Evolutionary conservation across 345 rosid genomes (phyloP).

Genomic region (Eucalyptus rudis): DNA sequence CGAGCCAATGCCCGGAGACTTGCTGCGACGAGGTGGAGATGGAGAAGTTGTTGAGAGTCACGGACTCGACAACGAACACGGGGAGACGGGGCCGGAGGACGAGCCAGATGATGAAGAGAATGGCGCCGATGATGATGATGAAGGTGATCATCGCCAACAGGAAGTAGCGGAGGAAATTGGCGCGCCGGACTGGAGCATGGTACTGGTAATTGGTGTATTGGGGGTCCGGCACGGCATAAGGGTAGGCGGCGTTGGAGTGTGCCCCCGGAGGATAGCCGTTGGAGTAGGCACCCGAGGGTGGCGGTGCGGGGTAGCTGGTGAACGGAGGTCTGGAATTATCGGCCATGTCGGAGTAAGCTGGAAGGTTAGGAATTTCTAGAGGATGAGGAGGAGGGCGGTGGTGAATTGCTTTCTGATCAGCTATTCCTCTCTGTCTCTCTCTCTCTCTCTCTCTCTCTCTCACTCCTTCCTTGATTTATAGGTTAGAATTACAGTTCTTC

Average conservation of each 20-base stretch:
- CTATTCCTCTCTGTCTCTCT: neutral
- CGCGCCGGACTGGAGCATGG: constrained; percentile 22
- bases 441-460: neutral
- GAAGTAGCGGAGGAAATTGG: constrained; percentile 32
- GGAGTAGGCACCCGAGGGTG: constrained; percentile 12
- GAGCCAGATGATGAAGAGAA: no score
- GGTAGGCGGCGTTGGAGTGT: constrained; percentile 11
- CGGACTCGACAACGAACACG: constrained; percentile 23
- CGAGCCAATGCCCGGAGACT: constrained; percentile 44
- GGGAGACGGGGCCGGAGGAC: constrained; percentile 4
- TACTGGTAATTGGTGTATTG: constrained; percentile 16
- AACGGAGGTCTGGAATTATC: neutral
- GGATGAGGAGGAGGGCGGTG: neutral
- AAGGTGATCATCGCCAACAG: constrained; percentile 3
- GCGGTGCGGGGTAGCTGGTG: neutral
- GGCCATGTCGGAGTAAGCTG: neutral
- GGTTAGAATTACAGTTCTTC: neutral
- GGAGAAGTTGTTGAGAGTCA: constrained; percentile 52
- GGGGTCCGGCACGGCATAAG: constrained; percentile 21
- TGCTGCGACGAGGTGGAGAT: constrained; percentile 10
- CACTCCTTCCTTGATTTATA: neutral
- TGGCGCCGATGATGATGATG: neutral
- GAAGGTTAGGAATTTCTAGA: neutral
- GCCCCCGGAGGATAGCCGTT: constrained; percentile 23
- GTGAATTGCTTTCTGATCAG: neutral